These are phyloP conservation scores for Linum usitatissimum DNA, from an alignment of 345 rosid species.

Conservation along the genomic window DNA sequence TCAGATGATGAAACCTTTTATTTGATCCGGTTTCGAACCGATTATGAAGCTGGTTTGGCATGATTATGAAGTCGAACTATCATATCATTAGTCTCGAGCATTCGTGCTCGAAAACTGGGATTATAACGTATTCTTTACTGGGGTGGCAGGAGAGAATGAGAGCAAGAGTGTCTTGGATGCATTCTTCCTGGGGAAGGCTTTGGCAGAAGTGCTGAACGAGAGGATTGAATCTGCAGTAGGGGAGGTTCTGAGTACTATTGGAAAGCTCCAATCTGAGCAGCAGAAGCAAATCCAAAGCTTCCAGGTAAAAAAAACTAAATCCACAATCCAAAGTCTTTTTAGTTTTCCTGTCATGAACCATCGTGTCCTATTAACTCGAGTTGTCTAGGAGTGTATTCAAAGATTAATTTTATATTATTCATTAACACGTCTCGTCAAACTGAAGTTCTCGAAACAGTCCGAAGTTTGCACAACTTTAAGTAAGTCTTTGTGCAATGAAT, in stretches of 20 bases:
- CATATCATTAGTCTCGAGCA: too few relatives aligned
- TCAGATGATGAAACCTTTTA: too few relatives aligned
- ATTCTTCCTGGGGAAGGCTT: constrained; percentile 87
- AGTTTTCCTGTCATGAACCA: not conserved
- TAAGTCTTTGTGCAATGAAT: too few relatives aligned
- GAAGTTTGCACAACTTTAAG: too few relatives aligned
- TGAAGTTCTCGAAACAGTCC: too few relatives aligned
- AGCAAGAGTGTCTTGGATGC: constrained; percentile 67
- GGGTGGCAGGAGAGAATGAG: constrained; percentile 49
- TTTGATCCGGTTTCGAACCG: too few relatives aligned
- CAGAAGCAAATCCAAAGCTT: constrained; percentile 82
- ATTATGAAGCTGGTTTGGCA: too few relatives aligned
- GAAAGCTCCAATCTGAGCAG: constrained; percentile 82
- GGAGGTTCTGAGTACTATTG: constrained; percentile 59
- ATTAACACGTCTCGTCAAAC: constrained; percentile 12
- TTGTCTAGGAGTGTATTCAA: not conserved
- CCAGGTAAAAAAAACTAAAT: constrained; percentile 34
- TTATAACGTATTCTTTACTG: not conserved
- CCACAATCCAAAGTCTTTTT: not conserved
- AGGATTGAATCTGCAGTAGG: constrained; percentile 72
- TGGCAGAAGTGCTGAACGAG: constrained; percentile 80
- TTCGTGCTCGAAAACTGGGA: too few relatives aligned
- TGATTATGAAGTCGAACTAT: too few relatives aligned
- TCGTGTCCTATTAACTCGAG: not conserved
- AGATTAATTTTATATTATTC: not conserved